These are phyloP conservation scores for Suillus fuscotomentosus DNA, from an alignment of 768 basidiomycete species.

Conservation along the genomic window DNA sequence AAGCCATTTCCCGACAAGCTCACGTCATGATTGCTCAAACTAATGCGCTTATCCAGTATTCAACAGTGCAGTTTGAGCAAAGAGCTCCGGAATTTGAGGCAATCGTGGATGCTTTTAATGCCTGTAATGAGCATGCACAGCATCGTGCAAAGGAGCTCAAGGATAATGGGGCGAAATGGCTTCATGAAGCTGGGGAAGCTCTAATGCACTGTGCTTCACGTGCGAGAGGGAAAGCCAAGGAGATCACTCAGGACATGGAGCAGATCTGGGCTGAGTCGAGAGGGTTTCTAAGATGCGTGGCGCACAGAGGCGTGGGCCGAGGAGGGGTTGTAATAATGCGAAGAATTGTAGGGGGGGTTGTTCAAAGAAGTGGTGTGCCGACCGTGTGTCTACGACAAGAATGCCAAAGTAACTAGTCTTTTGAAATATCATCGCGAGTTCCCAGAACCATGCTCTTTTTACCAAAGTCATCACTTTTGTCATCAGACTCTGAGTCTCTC, in stretches of 20 bases:
- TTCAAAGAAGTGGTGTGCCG: background rate
- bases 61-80: conserved; percentile 35
- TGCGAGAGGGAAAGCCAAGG: conserved; percentile 44
- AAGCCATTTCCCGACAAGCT: conserved; percentile 47
- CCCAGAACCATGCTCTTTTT: too few species aligned
- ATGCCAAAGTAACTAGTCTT: too few species aligned
- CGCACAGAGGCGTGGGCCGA: background rate
- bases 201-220: conserved; percentile 39
- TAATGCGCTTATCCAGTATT: conserved; percentile 42
- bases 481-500: too few species aligned
- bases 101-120: conserved; percentile 40
- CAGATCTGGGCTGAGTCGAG: conserved; percentile 1
- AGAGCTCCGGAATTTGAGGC: conserved; percentile 35
- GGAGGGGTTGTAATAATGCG: background rate
- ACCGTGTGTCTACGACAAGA: too few species aligned
- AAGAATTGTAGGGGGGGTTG: background rate
- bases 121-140: conserved; percentile 52
- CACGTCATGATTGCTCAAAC: conserved; percentile 30
- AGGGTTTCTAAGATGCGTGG: background rate
- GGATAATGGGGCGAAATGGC: conserved; percentile 45
- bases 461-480: too few species aligned
- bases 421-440: too few species aligned
- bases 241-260: conserved; percentile 34
- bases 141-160: conserved; percentile 52
- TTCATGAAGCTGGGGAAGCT: conserved; percentile 41